Evolutionary conservation across 148 eudicot species (phyloP).

Genomic region (Gaultheria prostrata): DNA sequence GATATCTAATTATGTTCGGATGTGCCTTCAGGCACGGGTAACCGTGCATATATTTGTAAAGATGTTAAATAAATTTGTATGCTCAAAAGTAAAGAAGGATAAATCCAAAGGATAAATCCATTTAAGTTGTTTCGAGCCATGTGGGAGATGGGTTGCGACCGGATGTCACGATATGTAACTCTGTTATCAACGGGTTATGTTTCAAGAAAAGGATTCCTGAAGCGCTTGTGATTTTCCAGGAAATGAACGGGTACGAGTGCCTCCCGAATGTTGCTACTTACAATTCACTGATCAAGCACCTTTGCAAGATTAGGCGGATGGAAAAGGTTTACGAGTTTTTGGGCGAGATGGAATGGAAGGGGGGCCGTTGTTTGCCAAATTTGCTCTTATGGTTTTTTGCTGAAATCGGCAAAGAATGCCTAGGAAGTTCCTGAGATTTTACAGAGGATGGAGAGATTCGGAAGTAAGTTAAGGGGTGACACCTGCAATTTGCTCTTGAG

Average conservation of each 20-base stretch:
- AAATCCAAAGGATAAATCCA: conserved; percentile 51
- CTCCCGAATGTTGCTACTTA: conserved; percentile 60
- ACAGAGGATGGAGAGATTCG: conserved; percentile 58
- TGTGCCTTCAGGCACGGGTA: too few species aligned
- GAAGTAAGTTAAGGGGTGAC: conserved; percentile 52
- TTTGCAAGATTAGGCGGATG: conserved; percentile 68
- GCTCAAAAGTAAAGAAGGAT: too few species aligned
- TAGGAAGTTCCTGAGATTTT: conserved; percentile 55
- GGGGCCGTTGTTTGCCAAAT: conserved; percentile 56
- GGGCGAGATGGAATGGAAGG: conserved; percentile 65
- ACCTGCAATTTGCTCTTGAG: conserved; percentile 62
- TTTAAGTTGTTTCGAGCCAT: conserved; percentile 56
- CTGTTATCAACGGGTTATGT: conserved; percentile 73
- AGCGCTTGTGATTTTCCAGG: conserved; percentile 49
- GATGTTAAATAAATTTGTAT: too few species aligned
- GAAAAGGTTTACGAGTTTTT: conserved; percentile 53
- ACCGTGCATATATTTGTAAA: too few species aligned
- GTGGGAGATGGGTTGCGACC: conserved; percentile 62
- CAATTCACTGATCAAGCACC: conserved; percentile 65
- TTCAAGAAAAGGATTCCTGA: conserved; percentile 76
- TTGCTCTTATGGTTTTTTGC: conserved; percentile 49
- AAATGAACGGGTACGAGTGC: conserved; percentile 58
- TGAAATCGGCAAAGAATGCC: conserved; percentile 40
- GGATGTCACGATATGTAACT: conserved; percentile 64
- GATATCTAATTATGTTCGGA: too few species aligned